Base-by-base conservation (phyloP, 2,329 filamentous ascomycete genomes). In the Phialophora macrospora region DNA sequence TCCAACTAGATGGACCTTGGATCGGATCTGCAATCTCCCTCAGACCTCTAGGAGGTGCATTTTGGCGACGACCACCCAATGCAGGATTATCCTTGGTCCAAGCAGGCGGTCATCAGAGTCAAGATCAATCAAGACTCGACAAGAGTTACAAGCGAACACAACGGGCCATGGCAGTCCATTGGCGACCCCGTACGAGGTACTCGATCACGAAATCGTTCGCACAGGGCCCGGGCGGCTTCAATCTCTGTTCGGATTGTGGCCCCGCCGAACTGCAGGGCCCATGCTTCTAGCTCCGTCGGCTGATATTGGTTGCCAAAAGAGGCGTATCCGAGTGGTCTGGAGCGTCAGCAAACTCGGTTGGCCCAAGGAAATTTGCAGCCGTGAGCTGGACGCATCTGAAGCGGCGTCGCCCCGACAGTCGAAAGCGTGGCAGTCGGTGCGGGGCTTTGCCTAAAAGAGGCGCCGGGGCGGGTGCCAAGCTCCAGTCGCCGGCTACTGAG, bases 1-100 rank as follows among this genome's bases (percentile, higher is more conserved):
- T 52, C 57, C 46, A 60, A 52, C 46, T 9, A 34, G 26, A 20
- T 24, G n/a, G 46, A 49, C 26, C 7, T 51, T 48, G 14, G 14
- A 59, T 52, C 26, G 52, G 58, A 60, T 41, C 58, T 51, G 58
- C 58, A 60, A 60, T 60, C 58, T 54, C 58, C 12, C 30, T 34
- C 20, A 46, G 22, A 26, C 32, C 30, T 24, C 28, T 46, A 60
- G 28, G 22, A 14, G 46, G 34, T 59, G 56, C 12, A 26, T 9
- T 41, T 44, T 44, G 17, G n/a, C 38, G 46, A 17, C 30, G 28
- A 52, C 30, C 5, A 38, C 20, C 48, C 12, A 17, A 30, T 55
- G 52, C 24, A 30, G 28, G 6, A 52, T 52, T 14, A 54, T 41
- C 46, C 26, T 38, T 60, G 58, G 58, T 52, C 58, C 46, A 52